Evolutionary conservation across 768 basidiomycete species (phyloP).

Genomic region (Trametes meyenii): DNA sequence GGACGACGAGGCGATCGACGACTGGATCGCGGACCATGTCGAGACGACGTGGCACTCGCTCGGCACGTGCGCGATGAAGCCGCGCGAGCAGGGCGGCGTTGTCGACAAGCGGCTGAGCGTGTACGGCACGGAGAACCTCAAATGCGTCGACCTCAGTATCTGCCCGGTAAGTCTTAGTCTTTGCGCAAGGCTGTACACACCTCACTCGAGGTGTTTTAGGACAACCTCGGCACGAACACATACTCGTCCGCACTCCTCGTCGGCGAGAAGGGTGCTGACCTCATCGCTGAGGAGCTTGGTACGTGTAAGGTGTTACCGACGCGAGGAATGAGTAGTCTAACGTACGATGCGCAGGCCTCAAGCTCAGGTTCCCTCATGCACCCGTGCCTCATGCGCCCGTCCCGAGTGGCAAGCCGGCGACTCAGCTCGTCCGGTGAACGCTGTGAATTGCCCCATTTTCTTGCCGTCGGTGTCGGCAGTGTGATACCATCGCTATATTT

Average conservation of each 20-base stretch:
- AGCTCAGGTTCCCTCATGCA: slow-evolving; percentile 63
- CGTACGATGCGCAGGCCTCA: slow-evolving; percentile 49
- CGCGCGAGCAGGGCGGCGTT: slow-evolving; percentile 64
- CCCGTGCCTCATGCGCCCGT: slow-evolving; percentile 68
- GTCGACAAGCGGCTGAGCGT: slow-evolving; percentile 66
- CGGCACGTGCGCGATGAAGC: slow-evolving; percentile 62
- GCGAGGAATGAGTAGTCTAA: neutral
- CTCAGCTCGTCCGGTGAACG: slow-evolving; percentile 31
- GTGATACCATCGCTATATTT: neutral
- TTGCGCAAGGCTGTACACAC: slow-evolving; percentile 31
- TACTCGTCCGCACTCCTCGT: slow-evolving; percentile 72
- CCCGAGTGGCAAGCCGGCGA: slow-evolving; percentile 32
- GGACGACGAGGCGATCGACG: slow-evolving; percentile 73
- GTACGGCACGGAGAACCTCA: slow-evolving; percentile 67
- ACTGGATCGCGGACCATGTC: slow-evolving; percentile 71
- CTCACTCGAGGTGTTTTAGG: slow-evolving; percentile 37
- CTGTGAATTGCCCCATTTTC: neutral
- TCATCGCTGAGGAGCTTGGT: slow-evolving; percentile 69
- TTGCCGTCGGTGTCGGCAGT: neutral
- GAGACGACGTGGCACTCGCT: slow-evolving; percentile 81
- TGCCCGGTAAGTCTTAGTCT: slow-evolving; percentile 54
- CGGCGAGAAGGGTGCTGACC: slow-evolving; percentile 67
- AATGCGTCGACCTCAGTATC: slow-evolving; percentile 69
- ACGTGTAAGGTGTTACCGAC: slow-evolving; percentile 17
- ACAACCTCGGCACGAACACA: slow-evolving; percentile 73